A percentile compares a stretch with the other conserved stretches of the same genome.
Conservation (phyloP, 78 protist genomes). For the Emiliania huxleyi region DNA sequence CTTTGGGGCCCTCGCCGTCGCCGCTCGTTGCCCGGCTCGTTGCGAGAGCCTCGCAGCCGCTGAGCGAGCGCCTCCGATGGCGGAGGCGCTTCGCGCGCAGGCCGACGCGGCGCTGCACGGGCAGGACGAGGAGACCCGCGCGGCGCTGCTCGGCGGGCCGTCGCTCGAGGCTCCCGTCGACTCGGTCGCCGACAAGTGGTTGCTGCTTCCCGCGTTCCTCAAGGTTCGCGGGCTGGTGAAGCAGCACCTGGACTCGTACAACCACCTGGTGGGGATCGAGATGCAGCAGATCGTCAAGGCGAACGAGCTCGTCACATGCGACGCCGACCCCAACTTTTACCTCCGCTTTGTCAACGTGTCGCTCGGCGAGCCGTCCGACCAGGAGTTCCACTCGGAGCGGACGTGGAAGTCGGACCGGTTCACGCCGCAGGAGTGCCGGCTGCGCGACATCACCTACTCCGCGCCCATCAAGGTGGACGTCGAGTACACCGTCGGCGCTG, state of each 20-base stretch:
- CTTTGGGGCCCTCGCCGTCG: too few species aligned
- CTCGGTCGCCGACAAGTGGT: conserved; percentile 89
- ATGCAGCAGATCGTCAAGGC: conserved; percentile 80
- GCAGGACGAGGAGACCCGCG: neutral
- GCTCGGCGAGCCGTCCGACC: conserved; percentile 81
- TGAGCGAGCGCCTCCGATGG: too few species aligned
- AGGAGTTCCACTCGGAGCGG: conserved; percentile 22
- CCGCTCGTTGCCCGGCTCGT: too few species aligned
- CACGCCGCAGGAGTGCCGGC: conserved; percentile 93
- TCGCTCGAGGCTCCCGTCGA: neutral
- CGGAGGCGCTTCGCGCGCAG: neutral
- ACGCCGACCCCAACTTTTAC: conserved; percentile 78
- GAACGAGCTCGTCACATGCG: conserved; percentile 82
- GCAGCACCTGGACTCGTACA: conserved; percentile 97
- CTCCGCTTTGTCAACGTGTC: conserved; percentile 38
- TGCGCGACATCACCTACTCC: conserved; percentile 96
- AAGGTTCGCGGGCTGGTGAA: conserved; percentile 85
- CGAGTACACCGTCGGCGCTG: conserved; percentile 80
- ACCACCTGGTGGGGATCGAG: conserved; percentile 81
- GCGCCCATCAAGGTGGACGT: conserved; percentile 92
- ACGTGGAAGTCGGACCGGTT: neutral
- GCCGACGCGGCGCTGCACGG: neutral
- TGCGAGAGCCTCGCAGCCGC: too few species aligned
- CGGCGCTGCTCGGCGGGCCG: neutral
- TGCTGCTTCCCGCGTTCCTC: conserved; percentile 94